phyloP scores from a whole-genome alignment of 2,329 filamentous ascomycete species.

The Aureobasidium melanogenum region DNA sequence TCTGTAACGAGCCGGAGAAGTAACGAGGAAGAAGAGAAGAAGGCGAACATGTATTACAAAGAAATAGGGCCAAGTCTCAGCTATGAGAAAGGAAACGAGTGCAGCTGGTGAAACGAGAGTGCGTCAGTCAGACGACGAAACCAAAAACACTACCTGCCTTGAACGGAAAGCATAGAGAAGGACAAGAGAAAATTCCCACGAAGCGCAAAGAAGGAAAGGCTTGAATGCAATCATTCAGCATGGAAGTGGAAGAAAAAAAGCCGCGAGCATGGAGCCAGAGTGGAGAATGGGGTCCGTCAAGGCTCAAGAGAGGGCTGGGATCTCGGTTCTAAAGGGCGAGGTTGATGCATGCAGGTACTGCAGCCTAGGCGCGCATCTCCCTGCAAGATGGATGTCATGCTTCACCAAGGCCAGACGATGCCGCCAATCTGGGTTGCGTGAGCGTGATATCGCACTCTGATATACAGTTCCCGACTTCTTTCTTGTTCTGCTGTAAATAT shows the following conservation, averaged over 20 bases:
- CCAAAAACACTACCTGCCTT: constrained; percentile 6
- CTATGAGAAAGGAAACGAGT: constrained; percentile 11
- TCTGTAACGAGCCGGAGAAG: constrained; percentile 8
- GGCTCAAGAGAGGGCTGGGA: constrained; percentile 10
- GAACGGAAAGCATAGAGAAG: constrained; percentile 7
- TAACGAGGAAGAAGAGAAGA: constrained; percentile 9
- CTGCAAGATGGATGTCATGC: constrained; percentile 12
- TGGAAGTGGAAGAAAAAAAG: neutral
- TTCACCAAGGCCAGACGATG: constrained; percentile 1
- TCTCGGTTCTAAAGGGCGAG: constrained; percentile 10
- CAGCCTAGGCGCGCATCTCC: constrained; percentile 7
- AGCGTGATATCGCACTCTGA: neutral
- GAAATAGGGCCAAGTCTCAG: constrained; percentile 5
- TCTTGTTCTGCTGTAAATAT: neutral
- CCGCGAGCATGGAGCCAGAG: constrained; percentile 8
- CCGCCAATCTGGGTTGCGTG: neutral
- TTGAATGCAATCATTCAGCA: neutral
- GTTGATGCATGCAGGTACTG: constrained; percentile 12
- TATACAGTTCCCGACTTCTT: neutral
- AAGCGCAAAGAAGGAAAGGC: neutral
- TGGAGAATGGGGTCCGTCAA: constrained; percentile 9
- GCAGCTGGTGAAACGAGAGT: constrained; percentile 12
- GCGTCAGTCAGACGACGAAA: constrained; percentile 11
- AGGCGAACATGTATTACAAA: constrained; percentile 13
- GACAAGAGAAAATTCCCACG: neutral